Percentiles rank a stretch among this genome's conserved stretches.
phyloP scores from a whole-genome alignment of 2,329 filamentous ascomycete genomes.

The Akanthomyces muscarius region DNA sequence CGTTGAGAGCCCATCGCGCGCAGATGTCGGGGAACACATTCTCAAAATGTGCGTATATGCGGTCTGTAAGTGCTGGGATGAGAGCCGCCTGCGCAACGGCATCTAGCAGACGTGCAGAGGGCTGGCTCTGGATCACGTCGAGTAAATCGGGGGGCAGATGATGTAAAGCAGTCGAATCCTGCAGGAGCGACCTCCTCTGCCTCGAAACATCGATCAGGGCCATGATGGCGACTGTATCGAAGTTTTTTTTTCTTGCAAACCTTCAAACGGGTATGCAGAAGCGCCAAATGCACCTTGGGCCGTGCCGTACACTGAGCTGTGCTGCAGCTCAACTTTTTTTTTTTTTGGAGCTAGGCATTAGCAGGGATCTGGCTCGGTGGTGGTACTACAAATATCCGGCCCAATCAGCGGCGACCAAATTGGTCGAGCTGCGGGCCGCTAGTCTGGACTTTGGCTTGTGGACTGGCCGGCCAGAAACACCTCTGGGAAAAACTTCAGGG shows the following conservation, averaged over 20 bases:
- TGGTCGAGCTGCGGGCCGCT: constrained; percentile 8
- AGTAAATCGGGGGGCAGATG: constrained; percentile 68
- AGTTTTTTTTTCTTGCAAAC: constrained; percentile 17
- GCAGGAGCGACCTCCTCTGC: constrained; percentile 53
- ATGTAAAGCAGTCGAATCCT: constrained; percentile 49
- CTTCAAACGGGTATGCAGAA: constrained; percentile 17
- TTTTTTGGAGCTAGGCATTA: constrained; percentile 22
- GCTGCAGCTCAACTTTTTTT: constrained; percentile 16
- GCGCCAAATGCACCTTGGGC: constrained; percentile 9
- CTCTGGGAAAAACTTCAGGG: constrained; percentile 40
- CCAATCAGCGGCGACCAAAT: constrained; percentile 29
- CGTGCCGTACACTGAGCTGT: constrained; percentile 3
- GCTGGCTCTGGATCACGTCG: constrained; percentile 59
- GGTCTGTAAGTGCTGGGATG: constrained; percentile 64
- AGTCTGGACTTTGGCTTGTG: constrained; percentile 18
- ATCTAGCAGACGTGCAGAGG: constrained; percentile 64
- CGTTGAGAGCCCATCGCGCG: constrained; percentile 66
- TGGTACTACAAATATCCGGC: constrained; percentile 35
- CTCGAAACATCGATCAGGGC: constrained; percentile 51
- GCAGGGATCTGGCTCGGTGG: constrained; percentile 26
- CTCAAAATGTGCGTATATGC: constrained; percentile 71
- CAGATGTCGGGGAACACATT: constrained; percentile 75
- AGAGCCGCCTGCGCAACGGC: constrained; percentile 67
- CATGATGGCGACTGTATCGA: constrained; percentile 42
- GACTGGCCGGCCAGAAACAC: constrained; percentile 21